Evolutionary conservation across 1,139 yeast genomes (phyloP).

Genomic region (Debaryomyces coudertii): DNA sequence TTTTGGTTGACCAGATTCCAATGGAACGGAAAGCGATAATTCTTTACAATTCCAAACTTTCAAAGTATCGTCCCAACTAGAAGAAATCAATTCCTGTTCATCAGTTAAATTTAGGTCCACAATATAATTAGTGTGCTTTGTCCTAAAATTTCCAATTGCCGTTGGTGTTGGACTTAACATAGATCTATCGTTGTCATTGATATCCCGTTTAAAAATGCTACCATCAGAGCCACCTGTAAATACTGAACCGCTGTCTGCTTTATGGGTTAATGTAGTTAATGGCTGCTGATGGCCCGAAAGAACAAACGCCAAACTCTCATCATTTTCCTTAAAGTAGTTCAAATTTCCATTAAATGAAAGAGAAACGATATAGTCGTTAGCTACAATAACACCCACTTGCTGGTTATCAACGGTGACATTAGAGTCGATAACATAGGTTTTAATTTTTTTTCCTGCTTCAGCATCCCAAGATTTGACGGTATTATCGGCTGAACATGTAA

Average conservation of each 20-base stretch:
- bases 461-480: slow-evolving; percentile 68
- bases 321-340: slow-evolving; percentile 53
- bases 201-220: slow-evolving; percentile 60
- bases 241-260: slow-evolving; percentile 26
- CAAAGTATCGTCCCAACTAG: slow-evolving; percentile 91
- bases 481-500: slow-evolving; percentile 85
- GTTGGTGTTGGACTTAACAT: slow-evolving; percentile 35
- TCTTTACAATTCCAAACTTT: slow-evolving; percentile 43
- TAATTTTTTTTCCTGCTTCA: slow-evolving; percentile 22
- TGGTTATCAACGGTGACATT: slow-evolving; percentile 56
- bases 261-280: slow-evolving; percentile 53
- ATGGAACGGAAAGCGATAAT: slow-evolving; percentile 28
- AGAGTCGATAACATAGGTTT: slow-evolving; percentile 47
- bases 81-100: slow-evolving; percentile 43
- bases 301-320: slow-evolving; percentile 43
- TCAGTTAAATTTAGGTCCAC: slow-evolving; percentile 40
- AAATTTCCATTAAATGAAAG: slow-evolving; percentile 75
- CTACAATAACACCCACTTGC: slow-evolving; percentile 77
- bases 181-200: slow-evolving; percentile 26
- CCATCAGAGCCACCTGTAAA: slow-evolving; percentile 89
- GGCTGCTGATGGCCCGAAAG: slow-evolving; percentile 82
- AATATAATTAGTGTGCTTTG: slow-evolving; percentile 61
- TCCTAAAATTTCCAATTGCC: slow-evolving; percentile 27
- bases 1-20: slow-evolving; percentile 67
- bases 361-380: slow-evolving; percentile 63